These are phyloP conservation scores for Cladosporium sp. DNA, from an alignment of 2,329 filamentous ascomycete species.

Conservation along the genomic window DNA sequence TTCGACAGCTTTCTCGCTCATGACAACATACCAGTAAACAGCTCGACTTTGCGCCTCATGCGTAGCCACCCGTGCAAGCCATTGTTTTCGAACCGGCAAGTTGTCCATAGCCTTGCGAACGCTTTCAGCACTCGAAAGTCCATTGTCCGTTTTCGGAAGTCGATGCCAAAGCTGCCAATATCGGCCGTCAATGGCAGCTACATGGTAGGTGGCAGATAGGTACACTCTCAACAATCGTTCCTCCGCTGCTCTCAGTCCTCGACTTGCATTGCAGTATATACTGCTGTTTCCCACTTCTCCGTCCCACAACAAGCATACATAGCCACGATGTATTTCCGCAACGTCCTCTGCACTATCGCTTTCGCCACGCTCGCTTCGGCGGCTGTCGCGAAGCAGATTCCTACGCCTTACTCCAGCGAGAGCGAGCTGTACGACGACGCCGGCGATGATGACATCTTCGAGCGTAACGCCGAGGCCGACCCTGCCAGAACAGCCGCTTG, in stretches of 20 bases:
- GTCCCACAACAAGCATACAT: neutral
- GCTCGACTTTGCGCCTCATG: neutral
- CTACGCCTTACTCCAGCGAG: conserved; percentile 7
- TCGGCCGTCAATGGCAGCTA: neutral
- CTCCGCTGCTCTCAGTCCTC: neutral
- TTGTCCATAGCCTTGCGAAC: neutral
- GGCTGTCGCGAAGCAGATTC: conserved; percentile 12
- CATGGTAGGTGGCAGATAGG: neutral
- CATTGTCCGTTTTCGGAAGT: conserved; percentile 10
- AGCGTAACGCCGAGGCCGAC: conserved; percentile 12
- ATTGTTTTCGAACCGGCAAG: neutral
- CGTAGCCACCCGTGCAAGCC: neutral
- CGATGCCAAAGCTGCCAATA: neutral
- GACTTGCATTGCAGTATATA: neutral
- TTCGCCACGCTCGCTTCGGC: conserved; percentile 12
- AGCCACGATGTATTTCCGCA: conserved; percentile 9
- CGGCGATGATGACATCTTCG: neutral
- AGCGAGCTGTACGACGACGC: neutral
- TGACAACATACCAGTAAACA: no score
- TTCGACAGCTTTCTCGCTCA: neutral
- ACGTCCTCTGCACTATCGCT: conserved; percentile 5
- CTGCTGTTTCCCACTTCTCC: no score
- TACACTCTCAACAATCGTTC: neutral
- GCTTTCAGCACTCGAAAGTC: conserved; percentile 1
- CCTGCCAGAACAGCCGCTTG: conserved; percentile 5